A percentile compares a stretch with the other conserved stretches of the same genome.
Conservation (phyloP, 1,284 basidiomycete species). For the Apiotrichum mycotoxinovorans region DNA sequence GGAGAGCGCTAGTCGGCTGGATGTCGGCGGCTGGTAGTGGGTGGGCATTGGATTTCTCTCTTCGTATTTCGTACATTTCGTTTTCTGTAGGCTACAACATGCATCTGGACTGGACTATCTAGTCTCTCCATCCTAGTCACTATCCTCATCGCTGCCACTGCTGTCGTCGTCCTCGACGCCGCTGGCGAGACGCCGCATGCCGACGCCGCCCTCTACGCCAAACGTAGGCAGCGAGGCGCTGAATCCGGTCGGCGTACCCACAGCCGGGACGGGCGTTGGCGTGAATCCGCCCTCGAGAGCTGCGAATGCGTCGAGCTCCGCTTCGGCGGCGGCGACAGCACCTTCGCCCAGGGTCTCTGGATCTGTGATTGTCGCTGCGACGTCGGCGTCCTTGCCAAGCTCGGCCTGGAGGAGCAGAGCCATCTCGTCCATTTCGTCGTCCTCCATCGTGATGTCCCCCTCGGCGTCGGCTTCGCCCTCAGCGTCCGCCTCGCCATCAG, state of each 20-base stretch:
- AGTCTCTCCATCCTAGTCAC: conserved; percentile 15
- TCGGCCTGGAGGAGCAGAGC: conserved; percentile 34
- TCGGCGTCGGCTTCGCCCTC: conserved; percentile 24
- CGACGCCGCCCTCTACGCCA: conserved; percentile 38
- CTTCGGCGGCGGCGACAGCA: conserved; percentile 12
- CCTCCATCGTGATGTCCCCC: conserved; percentile 18
- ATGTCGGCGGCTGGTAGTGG: conserved; percentile 10
- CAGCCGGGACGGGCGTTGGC: background rate
- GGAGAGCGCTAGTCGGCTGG: conserved; percentile 5
- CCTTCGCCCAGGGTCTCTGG: background rate
- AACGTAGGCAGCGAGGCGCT: conserved; percentile 3
- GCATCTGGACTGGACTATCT: background rate
- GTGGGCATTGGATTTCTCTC: background rate
- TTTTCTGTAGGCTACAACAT: conserved; percentile 7
- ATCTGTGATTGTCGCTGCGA: conserved; percentile 1
- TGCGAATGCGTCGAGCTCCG: conserved; percentile 6
- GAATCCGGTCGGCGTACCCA: conserved; percentile 2
- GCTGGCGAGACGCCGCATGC: conserved; percentile 31
- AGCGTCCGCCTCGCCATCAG: conserved; percentile 19
- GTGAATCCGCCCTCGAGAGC: background rate
- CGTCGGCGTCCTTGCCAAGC: conserved; percentile 38
- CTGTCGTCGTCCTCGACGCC: conserved; percentile 27
- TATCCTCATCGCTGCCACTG: conserved; percentile 32
- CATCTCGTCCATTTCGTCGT: conserved; percentile 42
- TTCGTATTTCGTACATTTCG: background rate